Evolutionary conservation across 176 grass and related monocot genomes (phyloP).

Genomic region (Bonia amplexicaulis): DNA sequence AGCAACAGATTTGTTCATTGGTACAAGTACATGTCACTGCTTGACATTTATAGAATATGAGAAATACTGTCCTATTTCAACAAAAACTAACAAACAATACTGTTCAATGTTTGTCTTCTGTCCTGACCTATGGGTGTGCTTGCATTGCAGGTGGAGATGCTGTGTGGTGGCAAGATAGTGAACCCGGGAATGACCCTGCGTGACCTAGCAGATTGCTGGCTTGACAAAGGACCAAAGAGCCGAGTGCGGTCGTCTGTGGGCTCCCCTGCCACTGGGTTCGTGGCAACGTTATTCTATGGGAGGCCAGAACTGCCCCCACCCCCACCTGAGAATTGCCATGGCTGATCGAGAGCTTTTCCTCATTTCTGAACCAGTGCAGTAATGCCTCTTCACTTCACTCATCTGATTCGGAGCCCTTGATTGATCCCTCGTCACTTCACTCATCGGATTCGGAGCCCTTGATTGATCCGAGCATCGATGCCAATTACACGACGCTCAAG

Average conservation of each 20-base stretch:
- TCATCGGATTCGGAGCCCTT: not conserved
- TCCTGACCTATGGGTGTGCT: constrained; percentile 3
- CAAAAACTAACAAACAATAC: not conserved
- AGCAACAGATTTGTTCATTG: not conserved
- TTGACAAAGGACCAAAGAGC: constrained; percentile 28
- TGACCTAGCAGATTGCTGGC: constrained; percentile 31
- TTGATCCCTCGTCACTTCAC: not conserved
- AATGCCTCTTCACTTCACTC: not conserved
- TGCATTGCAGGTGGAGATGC: constrained; percentile 52
- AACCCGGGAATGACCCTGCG: constrained; percentile 29
- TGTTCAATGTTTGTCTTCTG: not conserved
- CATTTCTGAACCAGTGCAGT: not conserved
- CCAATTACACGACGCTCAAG: not conserved
- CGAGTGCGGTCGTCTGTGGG: constrained; percentile 33
- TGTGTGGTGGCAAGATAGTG: constrained; percentile 30
- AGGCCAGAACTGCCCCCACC: constrained; percentile 11
- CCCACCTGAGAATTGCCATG: not conserved
- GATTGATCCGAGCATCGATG: not conserved
- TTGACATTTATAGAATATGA: not conserved
- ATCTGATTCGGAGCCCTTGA: not conserved
- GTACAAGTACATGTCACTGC: not conserved
- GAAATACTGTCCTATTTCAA: not conserved
- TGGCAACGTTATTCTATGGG: constrained; percentile 31
- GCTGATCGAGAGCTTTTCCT: not conserved
- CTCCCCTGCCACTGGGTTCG: constrained; percentile 28